Conservation (phyloP, 73 alveolate genomes). For the Paramecium pentaurelia region DNA sequence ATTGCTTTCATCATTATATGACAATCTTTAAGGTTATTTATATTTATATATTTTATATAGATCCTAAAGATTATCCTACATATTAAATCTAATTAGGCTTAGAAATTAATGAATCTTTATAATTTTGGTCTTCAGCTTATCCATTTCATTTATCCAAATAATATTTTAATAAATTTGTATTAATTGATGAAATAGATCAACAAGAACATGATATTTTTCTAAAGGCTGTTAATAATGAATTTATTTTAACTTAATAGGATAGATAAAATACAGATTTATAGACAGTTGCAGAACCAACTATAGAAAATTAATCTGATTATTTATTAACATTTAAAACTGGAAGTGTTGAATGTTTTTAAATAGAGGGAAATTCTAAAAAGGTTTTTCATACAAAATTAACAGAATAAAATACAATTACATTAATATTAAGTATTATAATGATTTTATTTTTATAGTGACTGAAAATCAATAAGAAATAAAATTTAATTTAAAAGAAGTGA, state of each 20-base stretch:
- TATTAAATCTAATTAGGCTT: neutral
- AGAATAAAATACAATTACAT: neutral
- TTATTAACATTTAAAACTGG: neutral
- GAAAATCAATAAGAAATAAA: slow-evolving; percentile 9
- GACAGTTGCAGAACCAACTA: neutral
- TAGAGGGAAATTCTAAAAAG: neutral
- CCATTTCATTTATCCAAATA: neutral
- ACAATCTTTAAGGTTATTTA: neutral
- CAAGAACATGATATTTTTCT: slow-evolving; percentile 1
- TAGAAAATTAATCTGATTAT: neutral
- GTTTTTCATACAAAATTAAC: neutral
- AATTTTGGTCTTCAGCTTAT: neutral
- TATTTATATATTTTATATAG: neutral
- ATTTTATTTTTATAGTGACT: neutral
- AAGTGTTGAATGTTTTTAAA: neutral
- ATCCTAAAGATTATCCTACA: neutral
- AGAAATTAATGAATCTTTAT: neutral
- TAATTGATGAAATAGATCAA: slow-evolving; percentile 17
- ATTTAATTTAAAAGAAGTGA: neutral
- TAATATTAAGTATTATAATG: neutral
- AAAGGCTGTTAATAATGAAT: neutral
- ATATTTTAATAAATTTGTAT: neutral
- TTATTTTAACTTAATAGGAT: neutral
- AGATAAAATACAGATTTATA: neutral
- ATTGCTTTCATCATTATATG: neutral